Conservation (phyloP, 2,329 filamentous ascomycete species). For the Diaporthe helianthi region DNA sequence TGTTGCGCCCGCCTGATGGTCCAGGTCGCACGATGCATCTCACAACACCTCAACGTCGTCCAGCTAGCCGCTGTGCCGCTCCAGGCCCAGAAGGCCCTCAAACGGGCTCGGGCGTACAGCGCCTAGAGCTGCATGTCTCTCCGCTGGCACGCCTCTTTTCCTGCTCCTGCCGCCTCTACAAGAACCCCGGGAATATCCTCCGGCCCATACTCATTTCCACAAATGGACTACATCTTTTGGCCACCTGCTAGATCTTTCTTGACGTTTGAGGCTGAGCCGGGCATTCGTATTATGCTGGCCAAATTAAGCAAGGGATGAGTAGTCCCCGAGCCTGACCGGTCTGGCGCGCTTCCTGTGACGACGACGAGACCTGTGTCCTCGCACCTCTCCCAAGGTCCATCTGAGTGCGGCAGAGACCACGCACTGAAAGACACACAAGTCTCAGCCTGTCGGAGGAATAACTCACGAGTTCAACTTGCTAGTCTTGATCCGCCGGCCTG, state of each 20-base stretch:
- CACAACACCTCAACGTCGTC: slow-evolving; percentile 24
- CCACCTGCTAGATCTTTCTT: slow-evolving; percentile 6
- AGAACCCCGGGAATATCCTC: slow-evolving; percentile 15
- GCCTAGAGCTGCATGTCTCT: slow-evolving; percentile 34
- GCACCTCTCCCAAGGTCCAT: slow-evolving; percentile 1
- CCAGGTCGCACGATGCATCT: slow-evolving; percentile 12
- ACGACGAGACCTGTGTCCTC: slow-evolving; percentile 9
- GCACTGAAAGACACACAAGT: not conserved
- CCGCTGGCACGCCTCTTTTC: slow-evolving; percentile 28
- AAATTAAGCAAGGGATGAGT: slow-evolving; percentile 26
- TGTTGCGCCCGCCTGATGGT: slow-evolving; percentile 1
- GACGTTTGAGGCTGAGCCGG: slow-evolving; percentile 26
- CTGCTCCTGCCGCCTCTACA: slow-evolving; percentile 12
- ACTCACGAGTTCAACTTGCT: not conserved
- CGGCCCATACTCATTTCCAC: slow-evolving; percentile 20
- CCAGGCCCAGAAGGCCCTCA: slow-evolving; percentile 1
- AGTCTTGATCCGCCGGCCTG: not conserved
- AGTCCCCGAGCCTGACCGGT: slow-evolving; percentile 15
- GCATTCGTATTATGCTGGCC: slow-evolving; percentile 26
- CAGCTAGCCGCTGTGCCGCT: slow-evolving; percentile 18
- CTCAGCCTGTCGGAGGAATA: slow-evolving; percentile 14
- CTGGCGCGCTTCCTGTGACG: slow-evolving; percentile 14
- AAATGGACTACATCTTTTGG: slow-evolving; percentile 12
- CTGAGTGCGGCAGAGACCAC: not conserved
- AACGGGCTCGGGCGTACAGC: slow-evolving; percentile 12